Evolutionary conservation across 2,329 filamentous ascomycete genomes (phyloP).

Genomic region (Diaporthe capsici): DNA sequence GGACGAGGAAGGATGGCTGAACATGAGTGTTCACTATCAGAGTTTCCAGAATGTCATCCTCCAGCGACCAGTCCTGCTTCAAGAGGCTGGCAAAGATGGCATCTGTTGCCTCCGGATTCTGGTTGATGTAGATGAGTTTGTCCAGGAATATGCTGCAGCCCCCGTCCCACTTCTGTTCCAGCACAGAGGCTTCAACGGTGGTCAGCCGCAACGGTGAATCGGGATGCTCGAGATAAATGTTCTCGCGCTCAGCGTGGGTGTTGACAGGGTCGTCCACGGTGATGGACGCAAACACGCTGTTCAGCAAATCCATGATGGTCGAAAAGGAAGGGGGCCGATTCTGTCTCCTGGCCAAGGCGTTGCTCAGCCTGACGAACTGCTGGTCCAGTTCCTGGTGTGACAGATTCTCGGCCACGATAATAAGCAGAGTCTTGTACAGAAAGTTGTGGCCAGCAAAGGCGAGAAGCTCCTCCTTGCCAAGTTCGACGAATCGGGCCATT

Average conservation of each 20-base stretch:
- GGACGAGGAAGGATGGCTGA: slow-evolving; percentile 60
- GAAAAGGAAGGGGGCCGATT: slow-evolving; percentile 68
- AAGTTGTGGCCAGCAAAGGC: slow-evolving; percentile 73
- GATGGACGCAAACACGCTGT: slow-evolving; percentile 59
- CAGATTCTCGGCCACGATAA: slow-evolving; percentile 70
- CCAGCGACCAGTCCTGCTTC: slow-evolving; percentile 64
- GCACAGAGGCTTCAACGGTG: slow-evolving; percentile 38
- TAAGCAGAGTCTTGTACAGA: slow-evolving; percentile 69
- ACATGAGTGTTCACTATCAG: slow-evolving; percentile 69
- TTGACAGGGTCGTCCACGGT: slow-evolving; percentile 46
- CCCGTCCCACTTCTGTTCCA: slow-evolving; percentile 45
- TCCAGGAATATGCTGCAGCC: slow-evolving; percentile 70
- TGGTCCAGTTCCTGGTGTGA: slow-evolving; percentile 61
- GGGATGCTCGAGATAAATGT: slow-evolving; percentile 55
- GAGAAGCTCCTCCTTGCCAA: slow-evolving; percentile 71
- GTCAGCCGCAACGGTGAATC: slow-evolving; percentile 44
- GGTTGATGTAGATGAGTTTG: slow-evolving; percentile 75
- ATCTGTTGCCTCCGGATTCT: slow-evolving; percentile 66
- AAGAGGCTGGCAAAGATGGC: slow-evolving; percentile 72
- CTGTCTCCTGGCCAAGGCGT: slow-evolving; percentile 64
- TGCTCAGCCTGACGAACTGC: slow-evolving; percentile 70
- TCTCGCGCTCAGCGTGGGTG: slow-evolving; percentile 48
- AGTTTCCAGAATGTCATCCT: slow-evolving; percentile 65
- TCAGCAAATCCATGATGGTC: slow-evolving; percentile 62
- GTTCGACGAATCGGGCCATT: slow-evolving; percentile 74